These are phyloP conservation scores for Venturiaceae sp. DNA, from an alignment of 2,329 filamentous ascomycete species.

Conservation along the genomic window DNA sequence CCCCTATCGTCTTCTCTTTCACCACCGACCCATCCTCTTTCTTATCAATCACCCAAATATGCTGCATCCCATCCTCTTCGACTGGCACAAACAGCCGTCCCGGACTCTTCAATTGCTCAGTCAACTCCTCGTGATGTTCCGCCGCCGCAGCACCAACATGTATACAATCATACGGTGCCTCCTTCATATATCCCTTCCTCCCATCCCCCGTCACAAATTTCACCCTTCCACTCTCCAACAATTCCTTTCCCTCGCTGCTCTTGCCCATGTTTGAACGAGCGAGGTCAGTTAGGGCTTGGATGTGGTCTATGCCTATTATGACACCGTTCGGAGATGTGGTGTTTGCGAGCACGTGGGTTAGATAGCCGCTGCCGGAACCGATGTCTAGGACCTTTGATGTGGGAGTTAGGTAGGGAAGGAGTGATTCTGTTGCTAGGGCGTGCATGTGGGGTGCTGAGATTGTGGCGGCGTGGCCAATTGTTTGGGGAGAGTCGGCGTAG, in stretches of 20 bases:
- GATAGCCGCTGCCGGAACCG: constrained; percentile 51
- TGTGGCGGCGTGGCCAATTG: constrained; percentile 57
- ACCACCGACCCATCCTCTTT: constrained; percentile 51
- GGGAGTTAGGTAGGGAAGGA: constrained; percentile 48
- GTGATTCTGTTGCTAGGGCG: constrained; percentile 52
- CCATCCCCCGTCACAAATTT: constrained; percentile 66
- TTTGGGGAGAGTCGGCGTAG: constrained; percentile 65
- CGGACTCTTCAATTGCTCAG: constrained; percentile 69
- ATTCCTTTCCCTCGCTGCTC: constrained; percentile 33
- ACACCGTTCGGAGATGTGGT: constrained; percentile 46
- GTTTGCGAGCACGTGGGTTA: constrained; percentile 81
- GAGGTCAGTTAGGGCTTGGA: constrained; percentile 34
- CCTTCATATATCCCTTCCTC: constrained; percentile 33
- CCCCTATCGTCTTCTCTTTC: constrained; percentile 56
- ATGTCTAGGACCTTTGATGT: constrained; percentile 39
- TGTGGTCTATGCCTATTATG: constrained; percentile 41
- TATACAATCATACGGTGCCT: constrained; percentile 74
- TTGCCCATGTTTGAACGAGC: constrained; percentile 32
- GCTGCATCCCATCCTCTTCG: constrained; percentile 48
- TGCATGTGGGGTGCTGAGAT: constrained; percentile 70
- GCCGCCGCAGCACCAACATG: constrained; percentile 85
- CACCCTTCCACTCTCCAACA: constrained; percentile 56
- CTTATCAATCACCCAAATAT: constrained; percentile 69
- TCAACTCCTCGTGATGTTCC: constrained; percentile 59
- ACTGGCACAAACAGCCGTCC: constrained; percentile 76